Conservation (phyloP, 257 asterid species). For the Scutellaria barbata region DNA sequence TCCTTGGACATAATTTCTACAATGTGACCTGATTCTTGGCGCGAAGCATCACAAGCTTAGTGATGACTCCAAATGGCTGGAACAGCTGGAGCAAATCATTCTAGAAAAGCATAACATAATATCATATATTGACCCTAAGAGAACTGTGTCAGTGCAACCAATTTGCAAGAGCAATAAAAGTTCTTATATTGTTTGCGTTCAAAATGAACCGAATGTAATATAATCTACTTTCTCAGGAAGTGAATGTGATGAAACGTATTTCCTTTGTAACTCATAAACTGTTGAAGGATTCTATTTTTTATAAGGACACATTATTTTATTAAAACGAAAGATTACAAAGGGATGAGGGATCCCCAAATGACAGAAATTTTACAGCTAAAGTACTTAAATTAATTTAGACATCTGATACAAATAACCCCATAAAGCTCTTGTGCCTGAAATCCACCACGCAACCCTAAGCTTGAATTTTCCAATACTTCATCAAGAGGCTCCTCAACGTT, state of each 20-base stretch:
- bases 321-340: not conserved
- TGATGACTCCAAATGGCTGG: slow-evolving; percentile 94
- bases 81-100: slow-evolving; percentile 96
- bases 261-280: not conserved
- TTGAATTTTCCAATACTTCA: too few relatives aligned
- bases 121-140: slow-evolving; percentile 17
- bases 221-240: slow-evolving; percentile 10
- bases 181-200: slow-evolving; percentile 1
- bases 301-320: not conserved
- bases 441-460: too few relatives aligned
- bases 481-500: too few relatives aligned
- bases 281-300: not conserved
- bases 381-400: too few relatives aligned
- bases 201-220: not conserved
- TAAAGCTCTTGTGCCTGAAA: too few relatives aligned
- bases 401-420: too few relatives aligned
- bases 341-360: not conserved
- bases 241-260: not conserved
- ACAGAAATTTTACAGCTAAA: too few relatives aligned
- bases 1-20: slow-evolving; percentile 20
- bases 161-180: slow-evolving; percentile 1
- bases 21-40: slow-evolving; percentile 90
- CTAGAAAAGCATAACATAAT: slow-evolving; percentile 46
- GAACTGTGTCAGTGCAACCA: slow-evolving; percentile 1
- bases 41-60: slow-evolving; percentile 97